These are phyloP conservation scores for Globisporangium middletonii DNA, from an alignment of 352 stramenopile species.

Conservation along the genomic window DNA sequence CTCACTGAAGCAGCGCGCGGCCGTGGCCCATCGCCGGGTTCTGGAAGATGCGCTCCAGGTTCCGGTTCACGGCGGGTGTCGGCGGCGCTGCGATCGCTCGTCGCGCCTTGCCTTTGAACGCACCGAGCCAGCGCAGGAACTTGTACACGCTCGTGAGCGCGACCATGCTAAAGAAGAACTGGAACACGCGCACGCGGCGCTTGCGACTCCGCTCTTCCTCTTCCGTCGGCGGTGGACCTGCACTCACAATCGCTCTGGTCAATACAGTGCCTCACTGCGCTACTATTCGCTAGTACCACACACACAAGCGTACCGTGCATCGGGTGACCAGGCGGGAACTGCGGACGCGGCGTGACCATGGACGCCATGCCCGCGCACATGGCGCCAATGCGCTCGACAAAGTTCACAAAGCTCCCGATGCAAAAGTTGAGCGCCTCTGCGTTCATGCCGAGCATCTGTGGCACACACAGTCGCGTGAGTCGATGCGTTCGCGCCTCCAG, in stretches of 20 bases:
- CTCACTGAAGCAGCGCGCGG: slow-evolving; percentile 13
- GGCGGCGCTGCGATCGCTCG: slow-evolving; percentile 30
- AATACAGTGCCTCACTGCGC: not conserved
- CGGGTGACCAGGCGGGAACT: slow-evolving; percentile 68
- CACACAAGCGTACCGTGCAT: slow-evolving; percentile 35
- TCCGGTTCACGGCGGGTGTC: slow-evolving; percentile 22
- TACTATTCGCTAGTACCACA: not conserved
- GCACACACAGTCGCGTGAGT: slow-evolving; percentile 1
- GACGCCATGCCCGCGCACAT: slow-evolving; percentile 65
- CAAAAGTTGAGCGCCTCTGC: slow-evolving; percentile 72
- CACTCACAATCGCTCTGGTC: not conserved
- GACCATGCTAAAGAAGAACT: slow-evolving; percentile 68
- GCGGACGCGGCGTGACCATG: slow-evolving; percentile 57
- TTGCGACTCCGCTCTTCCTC: slow-evolving; percentile 68
- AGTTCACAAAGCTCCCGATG: slow-evolving; percentile 76
- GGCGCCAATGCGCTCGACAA: slow-evolving; percentile 74
- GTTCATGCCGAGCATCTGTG: slow-evolving; percentile 67
- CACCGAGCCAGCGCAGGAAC: slow-evolving; percentile 41
- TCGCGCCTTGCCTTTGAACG: slow-evolving; percentile 27
- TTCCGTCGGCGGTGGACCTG: slow-evolving; percentile 54
- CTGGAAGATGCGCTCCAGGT: slow-evolving; percentile 69
- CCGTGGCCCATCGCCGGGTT: slow-evolving; percentile 29
- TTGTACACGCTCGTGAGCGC: slow-evolving; percentile 54
- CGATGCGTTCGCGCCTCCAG: not conserved
- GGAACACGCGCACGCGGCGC: slow-evolving; percentile 71